phyloP scores from a whole-genome alignment of 257 asterid species.

The Nicotiana paniculata region DNA sequence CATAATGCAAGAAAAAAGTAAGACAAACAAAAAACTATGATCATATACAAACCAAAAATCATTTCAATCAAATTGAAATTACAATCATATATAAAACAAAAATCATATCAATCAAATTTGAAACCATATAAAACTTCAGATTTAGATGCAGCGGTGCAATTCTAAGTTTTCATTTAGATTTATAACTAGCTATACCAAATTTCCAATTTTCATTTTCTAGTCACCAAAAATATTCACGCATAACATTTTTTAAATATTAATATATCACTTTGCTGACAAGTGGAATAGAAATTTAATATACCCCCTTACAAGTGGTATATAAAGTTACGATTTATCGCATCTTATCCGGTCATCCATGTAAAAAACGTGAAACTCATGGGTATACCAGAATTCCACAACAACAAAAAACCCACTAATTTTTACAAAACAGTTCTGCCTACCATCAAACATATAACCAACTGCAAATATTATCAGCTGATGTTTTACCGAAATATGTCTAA shows the following conservation, averaged over 20 bases:
- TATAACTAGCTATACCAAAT: background rate
- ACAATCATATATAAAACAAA: background rate
- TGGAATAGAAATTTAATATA: too few species aligned
- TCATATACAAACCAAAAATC: background rate
- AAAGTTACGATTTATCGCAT: background rate
- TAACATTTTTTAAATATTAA: background rate
- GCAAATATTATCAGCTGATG: background rate
- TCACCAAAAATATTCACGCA: background rate
- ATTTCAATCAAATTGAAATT: background rate
- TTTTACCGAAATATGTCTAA: background rate
- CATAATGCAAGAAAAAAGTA: background rate
- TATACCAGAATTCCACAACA: background rate
- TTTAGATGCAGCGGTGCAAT: background rate
- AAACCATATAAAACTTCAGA: background rate
- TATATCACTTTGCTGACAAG: background rate
- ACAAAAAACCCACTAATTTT: background rate
- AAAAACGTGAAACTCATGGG: background rate
- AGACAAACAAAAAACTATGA: background rate
- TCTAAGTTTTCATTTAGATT: background rate
- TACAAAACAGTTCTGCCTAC: background rate
- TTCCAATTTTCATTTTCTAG: background rate
- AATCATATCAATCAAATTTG: background rate
- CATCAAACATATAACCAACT: background rate
- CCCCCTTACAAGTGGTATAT: background rate
- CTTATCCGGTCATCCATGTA: background rate